Evolutionary conservation across 2,329 filamentous ascomycete species (phyloP).

Genomic region (Colletotrichum navitas): DNA sequence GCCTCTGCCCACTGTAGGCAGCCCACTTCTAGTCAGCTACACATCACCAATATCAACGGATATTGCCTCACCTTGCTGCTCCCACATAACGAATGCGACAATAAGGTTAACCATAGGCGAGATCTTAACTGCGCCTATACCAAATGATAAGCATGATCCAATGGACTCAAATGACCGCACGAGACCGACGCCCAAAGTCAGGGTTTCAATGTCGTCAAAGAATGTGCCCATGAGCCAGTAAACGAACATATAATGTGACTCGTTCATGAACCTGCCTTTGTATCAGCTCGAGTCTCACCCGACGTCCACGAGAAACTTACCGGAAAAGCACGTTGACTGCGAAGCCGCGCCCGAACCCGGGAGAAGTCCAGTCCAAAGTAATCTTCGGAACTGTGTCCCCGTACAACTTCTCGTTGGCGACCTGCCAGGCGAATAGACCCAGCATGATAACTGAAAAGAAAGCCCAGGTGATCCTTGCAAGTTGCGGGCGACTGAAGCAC

Average conservation of each 20-base stretch:
- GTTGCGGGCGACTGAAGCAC: constrained; percentile 54
- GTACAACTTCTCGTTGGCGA: constrained; percentile 62
- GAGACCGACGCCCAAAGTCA: constrained; percentile 62
- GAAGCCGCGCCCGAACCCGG: constrained; percentile 61
- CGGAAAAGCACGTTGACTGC: constrained; percentile 62
- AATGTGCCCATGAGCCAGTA: constrained; percentile 65
- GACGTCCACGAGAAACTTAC: constrained; percentile 45
- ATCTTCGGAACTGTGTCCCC: constrained; percentile 51
- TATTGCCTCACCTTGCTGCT: no score
- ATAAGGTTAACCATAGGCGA: constrained; percentile 62
- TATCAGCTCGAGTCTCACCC: neutral
- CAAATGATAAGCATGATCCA: constrained; percentile 61
- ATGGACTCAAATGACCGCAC: constrained; percentile 63
- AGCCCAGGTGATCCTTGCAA: constrained; percentile 58
- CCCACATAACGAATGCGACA: constrained; percentile 62
- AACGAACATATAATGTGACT: constrained; percentile 64
- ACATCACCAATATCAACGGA: no score
- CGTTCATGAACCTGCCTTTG: constrained; percentile 58
- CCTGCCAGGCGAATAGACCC: constrained; percentile 60
- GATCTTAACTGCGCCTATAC: constrained; percentile 60
- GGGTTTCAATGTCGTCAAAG: constrained; percentile 63
- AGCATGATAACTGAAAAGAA: constrained; percentile 58
- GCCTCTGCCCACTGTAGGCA: no score
- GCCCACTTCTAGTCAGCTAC: no score
- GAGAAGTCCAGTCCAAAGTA: constrained; percentile 60